A percentile compares a stretch with the other conserved stretches of the same genome.
phyloP scores from a whole-genome alignment of 805 yeast genomes.

The Wickerhamiella vanderwaltii region DNA sequence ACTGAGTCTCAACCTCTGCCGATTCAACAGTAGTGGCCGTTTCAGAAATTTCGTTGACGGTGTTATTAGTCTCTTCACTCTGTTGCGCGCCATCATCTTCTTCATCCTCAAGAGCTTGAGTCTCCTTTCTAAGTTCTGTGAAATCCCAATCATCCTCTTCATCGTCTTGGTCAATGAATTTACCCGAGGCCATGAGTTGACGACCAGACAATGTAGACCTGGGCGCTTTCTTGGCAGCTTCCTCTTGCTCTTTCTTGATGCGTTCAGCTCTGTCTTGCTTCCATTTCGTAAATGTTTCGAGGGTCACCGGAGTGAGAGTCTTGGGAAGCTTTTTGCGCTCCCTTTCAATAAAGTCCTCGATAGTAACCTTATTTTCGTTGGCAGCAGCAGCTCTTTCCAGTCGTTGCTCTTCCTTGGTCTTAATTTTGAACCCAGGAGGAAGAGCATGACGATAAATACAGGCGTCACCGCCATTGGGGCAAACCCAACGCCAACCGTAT shows the following conservation, averaged over 20 bases:
- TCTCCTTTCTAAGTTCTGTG: conserved; percentile 27
- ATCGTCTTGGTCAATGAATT: conserved; percentile 25
- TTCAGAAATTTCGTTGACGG: no score
- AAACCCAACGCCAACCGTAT: conserved; percentile 98
- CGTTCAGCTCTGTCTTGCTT: conserved; percentile 53
- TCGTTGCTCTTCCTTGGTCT: conserved; percentile 91
- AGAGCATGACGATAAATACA: conserved; percentile 92
- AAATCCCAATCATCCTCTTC: conserved; percentile 30
- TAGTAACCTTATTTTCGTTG: conserved; percentile 74
- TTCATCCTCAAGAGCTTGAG: conserved; percentile 18
- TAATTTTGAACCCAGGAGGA: conserved; percentile 93
- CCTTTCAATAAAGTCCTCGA: conserved; percentile 91
- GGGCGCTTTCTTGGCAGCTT: conserved; percentile 34
- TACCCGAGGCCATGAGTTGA: conserved; percentile 32
- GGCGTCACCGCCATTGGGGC: conserved; percentile 86
- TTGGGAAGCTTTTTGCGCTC: conserved; percentile 78
- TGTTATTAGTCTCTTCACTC: no score
- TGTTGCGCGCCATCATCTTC: conserved; percentile 11
- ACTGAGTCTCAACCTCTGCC: no score
- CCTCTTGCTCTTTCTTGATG: conserved; percentile 33
- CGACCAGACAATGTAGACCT: conserved; percentile 26
- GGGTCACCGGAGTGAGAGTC: conserved; percentile 69
- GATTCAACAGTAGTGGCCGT: no score
- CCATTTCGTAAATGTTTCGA: conserved; percentile 73
- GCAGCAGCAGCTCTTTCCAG: conserved; percentile 77